These are phyloP conservation scores for Cornus florida DNA, from an alignment of 148 eudicot genomes.

Conservation along the genomic window DNA sequence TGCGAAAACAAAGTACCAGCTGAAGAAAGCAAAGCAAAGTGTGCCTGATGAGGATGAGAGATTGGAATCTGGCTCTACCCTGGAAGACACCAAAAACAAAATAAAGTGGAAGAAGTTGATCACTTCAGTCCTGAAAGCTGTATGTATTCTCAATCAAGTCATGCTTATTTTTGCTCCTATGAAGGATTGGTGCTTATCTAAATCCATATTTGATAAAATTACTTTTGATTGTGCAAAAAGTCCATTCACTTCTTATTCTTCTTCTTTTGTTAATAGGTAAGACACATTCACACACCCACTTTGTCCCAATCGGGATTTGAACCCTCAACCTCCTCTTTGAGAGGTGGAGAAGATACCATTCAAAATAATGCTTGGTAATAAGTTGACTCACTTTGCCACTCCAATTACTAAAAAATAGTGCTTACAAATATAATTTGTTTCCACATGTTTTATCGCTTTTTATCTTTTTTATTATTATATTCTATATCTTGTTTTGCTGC, in stretches of 20 bases:
- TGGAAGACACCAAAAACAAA: slow-evolving; percentile 37
- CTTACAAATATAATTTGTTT: too few relatives aligned
- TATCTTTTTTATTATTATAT: background rate
- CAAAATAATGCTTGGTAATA: too few relatives aligned
- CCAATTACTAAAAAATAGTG: too few relatives aligned
- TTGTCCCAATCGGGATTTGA: too few relatives aligned
- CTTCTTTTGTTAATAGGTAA: too few relatives aligned
- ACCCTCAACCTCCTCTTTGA: too few relatives aligned
- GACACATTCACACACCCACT: too few relatives aligned
- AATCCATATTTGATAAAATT: background rate
- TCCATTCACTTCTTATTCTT: too few relatives aligned
- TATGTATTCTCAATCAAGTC: slow-evolving; percentile 26
- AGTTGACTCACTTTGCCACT: too few relatives aligned
- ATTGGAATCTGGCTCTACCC: slow-evolving; percentile 15
- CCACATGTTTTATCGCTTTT: too few relatives aligned
- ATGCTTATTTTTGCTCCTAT: background rate
- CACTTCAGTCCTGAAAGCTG: slow-evolving; percentile 66
- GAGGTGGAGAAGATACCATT: too few relatives aligned
- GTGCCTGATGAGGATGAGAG: slow-evolving; percentile 24
- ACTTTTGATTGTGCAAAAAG: too few relatives aligned
- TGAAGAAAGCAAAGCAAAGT: slow-evolving; percentile 50
- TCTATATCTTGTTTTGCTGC: background rate
- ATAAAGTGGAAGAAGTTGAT: slow-evolving; percentile 93
- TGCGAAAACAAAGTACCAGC: slow-evolving; percentile 24
- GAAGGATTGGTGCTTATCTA: background rate